Conservation (phyloP, 495 filamentous ascomycete genomes). For the Lineolata rhizophorae region DNA sequence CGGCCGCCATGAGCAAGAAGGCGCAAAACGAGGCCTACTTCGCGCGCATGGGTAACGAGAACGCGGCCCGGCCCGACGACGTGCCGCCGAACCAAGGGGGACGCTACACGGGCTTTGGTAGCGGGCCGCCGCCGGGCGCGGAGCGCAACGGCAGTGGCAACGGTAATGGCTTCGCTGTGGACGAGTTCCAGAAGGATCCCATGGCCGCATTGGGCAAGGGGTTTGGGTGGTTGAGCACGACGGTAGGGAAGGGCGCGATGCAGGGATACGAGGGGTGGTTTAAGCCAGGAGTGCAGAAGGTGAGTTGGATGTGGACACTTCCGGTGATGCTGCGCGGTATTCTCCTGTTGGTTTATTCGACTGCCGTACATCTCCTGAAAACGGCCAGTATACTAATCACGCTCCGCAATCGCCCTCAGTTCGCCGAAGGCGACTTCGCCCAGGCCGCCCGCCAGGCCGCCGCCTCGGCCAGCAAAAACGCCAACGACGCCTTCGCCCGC, state of each 20-base stretch:
- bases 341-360: conserved; percentile 2
- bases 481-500: conserved; percentile 50
- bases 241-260: conserved; percentile 73
- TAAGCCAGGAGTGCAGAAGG: conserved; percentile 72
- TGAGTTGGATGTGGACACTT: conserved; percentile 19
- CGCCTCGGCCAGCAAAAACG: conserved; percentile 31
- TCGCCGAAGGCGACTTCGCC: conserved; percentile 74
- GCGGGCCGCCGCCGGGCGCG: conserved; percentile 28
- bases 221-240: conserved; percentile 78
- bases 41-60: conserved; percentile 55
- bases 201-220: conserved; percentile 74
- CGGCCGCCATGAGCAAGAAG: conserved; percentile 19
- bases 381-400: conserved; percentile 2
- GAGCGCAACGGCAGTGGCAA: conserved; percentile 10
- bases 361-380: not conserved
- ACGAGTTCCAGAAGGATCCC: conserved; percentile 81
- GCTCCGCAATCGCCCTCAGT: conserved; percentile 23
- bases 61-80: conserved; percentile 48
- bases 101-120: conserved; percentile 81
- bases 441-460: conserved; percentile 58
- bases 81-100: conserved; percentile 76
- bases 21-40: conserved; percentile 75
- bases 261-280: conserved; percentile 74
- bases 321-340: conserved; percentile 1
- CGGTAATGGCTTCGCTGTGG: conserved; percentile 33